Evolutionary conservation across 2,329 filamentous ascomycete genomes (phyloP).

Genomic region (Lecanosticta acicola): DNA sequence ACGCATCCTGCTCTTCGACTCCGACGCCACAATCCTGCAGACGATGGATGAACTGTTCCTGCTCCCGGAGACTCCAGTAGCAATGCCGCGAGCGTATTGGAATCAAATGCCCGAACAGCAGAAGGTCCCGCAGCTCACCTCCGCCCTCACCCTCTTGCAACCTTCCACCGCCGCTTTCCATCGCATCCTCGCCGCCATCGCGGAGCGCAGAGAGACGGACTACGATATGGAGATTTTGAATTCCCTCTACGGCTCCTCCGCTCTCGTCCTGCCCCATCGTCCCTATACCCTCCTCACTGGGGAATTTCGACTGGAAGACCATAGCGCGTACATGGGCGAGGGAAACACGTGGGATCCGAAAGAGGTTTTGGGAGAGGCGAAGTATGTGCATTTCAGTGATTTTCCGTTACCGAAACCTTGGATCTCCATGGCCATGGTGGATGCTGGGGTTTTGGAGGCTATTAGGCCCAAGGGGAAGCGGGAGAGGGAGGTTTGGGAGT

Average conservation of each 20-base stretch:
- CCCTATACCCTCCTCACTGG: slow-evolving; percentile 56
- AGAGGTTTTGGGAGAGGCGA: slow-evolving; percentile 53
- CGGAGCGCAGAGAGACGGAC: slow-evolving; percentile 29
- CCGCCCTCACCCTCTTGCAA: slow-evolving; percentile 56
- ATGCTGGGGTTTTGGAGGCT: slow-evolving; percentile 32
- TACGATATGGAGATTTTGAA: slow-evolving; percentile 67
- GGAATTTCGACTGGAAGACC: slow-evolving; percentile 56
- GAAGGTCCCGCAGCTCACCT: slow-evolving; percentile 41
- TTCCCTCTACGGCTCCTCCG: slow-evolving; percentile 53
- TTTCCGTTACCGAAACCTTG: slow-evolving; percentile 64
- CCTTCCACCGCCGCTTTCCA: slow-evolving; percentile 51
- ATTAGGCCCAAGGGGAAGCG: slow-evolving; percentile 34
- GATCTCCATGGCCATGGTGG: slow-evolving; percentile 45
- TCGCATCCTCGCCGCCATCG: slow-evolving; percentile 31
- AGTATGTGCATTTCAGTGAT: slow-evolving; percentile 65
- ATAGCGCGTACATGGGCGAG: slow-evolving; percentile 46
- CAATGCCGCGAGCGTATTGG: slow-evolving; percentile 68
- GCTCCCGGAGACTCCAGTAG: slow-evolving; percentile 53
- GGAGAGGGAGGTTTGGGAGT: slow-evolving; percentile 40
- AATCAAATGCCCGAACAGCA: slow-evolving; percentile 32
- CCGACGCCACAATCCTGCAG: slow-evolving; percentile 54
- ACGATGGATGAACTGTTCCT: slow-evolving; percentile 65
- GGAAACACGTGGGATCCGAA: slow-evolving; percentile 56
- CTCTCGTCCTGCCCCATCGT: slow-evolving; percentile 59
- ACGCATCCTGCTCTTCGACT: slow-evolving; percentile 54